phyloP scores from a whole-genome alignment of 257 asterid species.

The Asclepias syriaca region DNA sequence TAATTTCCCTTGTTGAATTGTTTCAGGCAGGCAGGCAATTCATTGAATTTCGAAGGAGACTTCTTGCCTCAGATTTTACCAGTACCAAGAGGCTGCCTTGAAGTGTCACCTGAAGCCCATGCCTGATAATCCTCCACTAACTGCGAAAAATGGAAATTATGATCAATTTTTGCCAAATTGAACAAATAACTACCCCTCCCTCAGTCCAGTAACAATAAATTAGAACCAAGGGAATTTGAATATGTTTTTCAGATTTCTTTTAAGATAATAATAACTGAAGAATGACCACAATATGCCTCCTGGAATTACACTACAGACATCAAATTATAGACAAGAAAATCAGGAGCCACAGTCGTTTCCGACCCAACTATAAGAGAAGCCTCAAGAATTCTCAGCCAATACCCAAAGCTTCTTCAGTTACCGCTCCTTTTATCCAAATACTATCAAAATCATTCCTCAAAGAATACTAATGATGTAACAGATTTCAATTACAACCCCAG shows the following conservation, averaged over 20 bases:
- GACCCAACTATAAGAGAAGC: not conserved
- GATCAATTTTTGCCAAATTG: not conserved
- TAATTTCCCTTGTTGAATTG: not conserved
- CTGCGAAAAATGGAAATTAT: conserved; percentile 31
- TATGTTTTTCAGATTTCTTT: not conserved
- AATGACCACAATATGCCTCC: not conserved
- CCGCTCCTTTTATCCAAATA: not conserved
- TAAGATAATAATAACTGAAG: not conserved
- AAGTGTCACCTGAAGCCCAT: conserved; percentile 93
- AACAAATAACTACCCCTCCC: not conserved
- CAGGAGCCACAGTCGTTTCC: not conserved
- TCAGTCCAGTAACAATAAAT: not conserved
- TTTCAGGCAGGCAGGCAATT: not conserved
- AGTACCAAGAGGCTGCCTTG: conserved; percentile 93
- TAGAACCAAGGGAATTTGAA: not conserved
- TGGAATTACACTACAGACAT: not conserved
- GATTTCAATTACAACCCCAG: not conserved
- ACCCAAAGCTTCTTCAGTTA: not conserved
- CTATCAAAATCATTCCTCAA: not conserved
- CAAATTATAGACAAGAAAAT: not conserved
- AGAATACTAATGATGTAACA: not conserved
- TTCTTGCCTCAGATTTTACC: conserved; percentile 52
- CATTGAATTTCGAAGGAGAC: not conserved
- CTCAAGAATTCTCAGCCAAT: not conserved
- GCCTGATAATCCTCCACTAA: conserved; percentile 82